Evolutionary conservation across 164 flowering plant genomes (phyloP).

Genomic region (Aristolochia fimbriata): DNA sequence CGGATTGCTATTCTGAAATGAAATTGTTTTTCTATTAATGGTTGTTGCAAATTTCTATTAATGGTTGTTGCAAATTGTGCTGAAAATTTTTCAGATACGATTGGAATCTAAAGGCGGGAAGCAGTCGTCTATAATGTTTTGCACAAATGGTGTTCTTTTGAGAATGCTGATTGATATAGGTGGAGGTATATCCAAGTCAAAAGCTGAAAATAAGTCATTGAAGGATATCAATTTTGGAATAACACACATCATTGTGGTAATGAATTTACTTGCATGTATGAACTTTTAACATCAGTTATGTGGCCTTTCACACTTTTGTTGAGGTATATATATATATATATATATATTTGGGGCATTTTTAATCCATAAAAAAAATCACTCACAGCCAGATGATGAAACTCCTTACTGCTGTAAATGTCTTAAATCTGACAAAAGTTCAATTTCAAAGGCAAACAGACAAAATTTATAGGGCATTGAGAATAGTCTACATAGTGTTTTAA

Average conservation of each 20-base stretch:
- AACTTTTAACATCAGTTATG: background rate
- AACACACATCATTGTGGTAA: slow-evolving; percentile 94
- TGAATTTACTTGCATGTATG: background rate
- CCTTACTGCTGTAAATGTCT: too few species aligned
- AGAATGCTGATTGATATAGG: slow-evolving; percentile 59
- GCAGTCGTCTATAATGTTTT: slow-evolving; percentile 77
- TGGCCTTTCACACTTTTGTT: too few species aligned
- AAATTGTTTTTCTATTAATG: background rate
- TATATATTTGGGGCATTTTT: too few species aligned
- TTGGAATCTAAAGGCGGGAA: slow-evolving; percentile 84
- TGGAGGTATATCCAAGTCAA: slow-evolving; percentile 15
- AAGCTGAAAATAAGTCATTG: slow-evolving; percentile 12
- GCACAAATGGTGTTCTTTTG: slow-evolving; percentile 87
- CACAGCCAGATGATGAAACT: too few species aligned
- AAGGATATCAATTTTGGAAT: slow-evolving; percentile 27
- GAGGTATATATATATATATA: too few species aligned
- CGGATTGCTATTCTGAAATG: background rate
- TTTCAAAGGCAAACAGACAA: too few species aligned
- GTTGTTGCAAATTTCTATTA: background rate
- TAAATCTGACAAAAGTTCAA: too few species aligned
- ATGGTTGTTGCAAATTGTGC: slow-evolving; percentile 1
- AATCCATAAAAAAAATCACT: too few species aligned
- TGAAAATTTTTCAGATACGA: slow-evolving; percentile 47
- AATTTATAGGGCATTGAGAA: too few species aligned
- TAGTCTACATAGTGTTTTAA: too few species aligned